Evolutionary conservation across 148 eudicot species (phyloP), one percentile per base, ranked within the genome.

Genomic region (Nepenthes mirabilis): DNA sequence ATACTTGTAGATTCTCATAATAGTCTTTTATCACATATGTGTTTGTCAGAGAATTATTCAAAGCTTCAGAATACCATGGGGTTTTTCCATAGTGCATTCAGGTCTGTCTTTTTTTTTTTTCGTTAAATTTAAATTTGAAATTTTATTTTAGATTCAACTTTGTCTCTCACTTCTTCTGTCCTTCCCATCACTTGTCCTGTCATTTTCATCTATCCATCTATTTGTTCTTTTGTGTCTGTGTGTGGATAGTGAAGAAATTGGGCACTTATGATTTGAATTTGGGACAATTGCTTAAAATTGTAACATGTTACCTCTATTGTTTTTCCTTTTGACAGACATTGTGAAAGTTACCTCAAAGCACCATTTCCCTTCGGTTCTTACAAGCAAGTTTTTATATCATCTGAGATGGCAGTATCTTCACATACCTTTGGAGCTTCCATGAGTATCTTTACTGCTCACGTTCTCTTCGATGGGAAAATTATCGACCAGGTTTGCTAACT

Each of bases 351-450:
- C 67, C 97, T 93, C 56, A 80, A 80, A 63, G 72, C 82, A 43
- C 58, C 76, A 60, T 93, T 89, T 75, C 99, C 99, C 60, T 93
- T 93, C 76, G 95, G 95, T 51, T 89, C 96, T 33, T 93, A 93
- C 75, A 79, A 78, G 68, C 99, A 93, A 82, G 87, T 93, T 65
- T 93, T 89, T 76, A 79, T 93, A 65, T 66, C 86, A 69, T 95
- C 99, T 56, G 91, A 86, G 75, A 89, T 80, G 87, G 79, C 90
- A 58, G 54, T 86, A 64, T 86, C 99, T 63, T 79, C 89, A 2
- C 66, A 70, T 53, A 89, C 81, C 68, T 59, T 77, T 69, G 99
- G 99, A 62, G 96, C 95, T 55, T 88, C 99, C 12, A 69, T 84
- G 79, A 69, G 81, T 64, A 75, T 93, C 66, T 89, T 93, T 61